Evolutionary conservation across 164 flowering plant species (phyloP).

Genomic region (Vitis rotundifolia): DNA sequence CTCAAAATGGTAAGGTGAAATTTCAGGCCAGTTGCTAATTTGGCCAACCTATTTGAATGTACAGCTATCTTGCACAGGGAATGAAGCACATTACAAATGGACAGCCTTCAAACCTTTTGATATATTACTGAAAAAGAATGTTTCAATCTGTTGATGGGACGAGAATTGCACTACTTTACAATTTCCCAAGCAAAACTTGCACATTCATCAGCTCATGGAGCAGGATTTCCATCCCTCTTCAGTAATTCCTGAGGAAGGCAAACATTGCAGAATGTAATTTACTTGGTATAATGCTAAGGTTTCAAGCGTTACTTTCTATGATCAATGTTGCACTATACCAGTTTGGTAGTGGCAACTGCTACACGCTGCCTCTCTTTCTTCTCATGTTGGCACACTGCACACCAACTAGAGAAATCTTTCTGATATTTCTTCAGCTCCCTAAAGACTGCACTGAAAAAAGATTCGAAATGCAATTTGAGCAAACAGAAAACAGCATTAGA

Average conservation of each 20-base stretch:
- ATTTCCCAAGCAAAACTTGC: conserved; percentile 19
- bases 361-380: conserved; percentile 69
- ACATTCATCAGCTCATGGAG: conserved; percentile 21
- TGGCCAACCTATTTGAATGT: background rate
- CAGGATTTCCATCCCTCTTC: conserved; percentile 44
- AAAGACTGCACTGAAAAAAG: conserved; percentile 62
- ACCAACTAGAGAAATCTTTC: conserved; percentile 86
- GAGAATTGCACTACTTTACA: conserved; percentile 24
- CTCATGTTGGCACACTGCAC: conserved; percentile 86
- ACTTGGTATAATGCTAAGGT: background rate
- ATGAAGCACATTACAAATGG: background rate
- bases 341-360: conserved; percentile 61
- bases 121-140: conserved; percentile 3
- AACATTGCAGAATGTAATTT: background rate
- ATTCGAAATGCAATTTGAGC: background rate
- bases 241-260: conserved; percentile 47
- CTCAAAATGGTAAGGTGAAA: background rate
- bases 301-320: background rate
- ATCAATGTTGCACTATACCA: conserved; percentile 37
- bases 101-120: background rate
- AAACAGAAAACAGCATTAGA: background rate
- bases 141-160: background rate
- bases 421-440: conserved; percentile 86
- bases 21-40: background rate
- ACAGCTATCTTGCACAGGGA: conserved; percentile 2